These are phyloP conservation scores for Nepenthes mirabilis DNA, from an alignment of 148 eudicot genomes.

Conservation along the genomic window DNA sequence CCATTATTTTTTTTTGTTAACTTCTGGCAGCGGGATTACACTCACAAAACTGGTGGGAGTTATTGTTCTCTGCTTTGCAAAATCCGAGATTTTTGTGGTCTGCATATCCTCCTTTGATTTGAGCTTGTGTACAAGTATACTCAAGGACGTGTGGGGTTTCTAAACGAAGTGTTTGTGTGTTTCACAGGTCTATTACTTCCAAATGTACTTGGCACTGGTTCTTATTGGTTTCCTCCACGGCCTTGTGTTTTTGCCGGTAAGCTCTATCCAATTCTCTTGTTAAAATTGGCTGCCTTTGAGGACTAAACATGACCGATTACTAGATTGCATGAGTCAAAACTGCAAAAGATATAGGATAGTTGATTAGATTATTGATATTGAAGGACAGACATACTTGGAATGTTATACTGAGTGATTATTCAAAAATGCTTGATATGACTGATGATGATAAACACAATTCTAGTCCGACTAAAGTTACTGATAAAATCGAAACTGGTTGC, in stretches of 20 bases:
- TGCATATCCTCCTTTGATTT: neutral
- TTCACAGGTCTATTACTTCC: constrained; percentile 65
- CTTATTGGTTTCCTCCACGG: constrained; percentile 66
- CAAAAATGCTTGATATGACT: no score
- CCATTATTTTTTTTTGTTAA: neutral
- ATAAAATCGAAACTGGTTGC: no score
- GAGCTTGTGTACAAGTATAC: neutral
- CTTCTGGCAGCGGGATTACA: constrained; percentile 53
- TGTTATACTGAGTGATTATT: no score
- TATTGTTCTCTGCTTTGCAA: constrained; percentile 51
- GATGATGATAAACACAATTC: no score
- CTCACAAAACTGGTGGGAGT: constrained; percentile 67
- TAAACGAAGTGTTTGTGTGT: constrained; percentile 1
- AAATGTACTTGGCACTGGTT: constrained; percentile 63
- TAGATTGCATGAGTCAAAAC: neutral
- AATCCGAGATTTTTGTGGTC: constrained; percentile 71
- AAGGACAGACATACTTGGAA: no score
- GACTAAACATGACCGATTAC: neutral
- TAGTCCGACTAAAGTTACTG: no score
- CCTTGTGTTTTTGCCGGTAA: constrained; percentile 63
- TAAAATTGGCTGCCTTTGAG: neutral
- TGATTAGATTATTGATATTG: neutral
- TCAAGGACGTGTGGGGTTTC: neutral
- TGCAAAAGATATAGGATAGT: neutral
- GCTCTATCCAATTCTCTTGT: constrained; percentile 1